These are phyloP conservation scores for Mycena kentingensis DNA, from an alignment of 768 basidiomycete species.

Conservation along the genomic window DNA sequence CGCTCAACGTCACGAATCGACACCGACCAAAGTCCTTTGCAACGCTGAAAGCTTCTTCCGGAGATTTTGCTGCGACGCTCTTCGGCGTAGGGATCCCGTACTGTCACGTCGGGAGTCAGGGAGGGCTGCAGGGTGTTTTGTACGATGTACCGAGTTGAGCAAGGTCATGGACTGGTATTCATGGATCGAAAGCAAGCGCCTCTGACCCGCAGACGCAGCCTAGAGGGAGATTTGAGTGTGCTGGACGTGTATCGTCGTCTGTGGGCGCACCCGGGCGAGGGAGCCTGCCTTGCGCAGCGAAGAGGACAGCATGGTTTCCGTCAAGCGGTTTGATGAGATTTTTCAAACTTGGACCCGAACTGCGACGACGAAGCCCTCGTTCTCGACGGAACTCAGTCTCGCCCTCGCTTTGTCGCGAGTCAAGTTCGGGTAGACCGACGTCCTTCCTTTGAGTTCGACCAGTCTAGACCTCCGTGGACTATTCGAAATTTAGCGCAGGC, in stretches of 20 bases:
- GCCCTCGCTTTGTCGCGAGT: slow-evolving; percentile 73
- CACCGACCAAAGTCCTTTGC: slow-evolving; percentile 84
- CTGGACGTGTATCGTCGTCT: neutral
- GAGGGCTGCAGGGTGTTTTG: neutral
- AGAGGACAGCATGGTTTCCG: slow-evolving; percentile 25
- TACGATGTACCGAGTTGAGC: slow-evolving; percentile 77
- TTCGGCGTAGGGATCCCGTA: slow-evolving; percentile 96
- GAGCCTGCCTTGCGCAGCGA: slow-evolving; percentile 65
- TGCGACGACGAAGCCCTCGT: slow-evolving; percentile 76
- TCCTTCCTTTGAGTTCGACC: slow-evolving; percentile 85
- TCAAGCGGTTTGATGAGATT: slow-evolving; percentile 12
- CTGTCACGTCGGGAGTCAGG: slow-evolving; percentile 41
- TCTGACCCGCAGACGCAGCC: slow-evolving; percentile 79
- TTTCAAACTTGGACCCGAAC: slow-evolving; percentile 51
- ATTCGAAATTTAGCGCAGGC: slow-evolving; percentile 84
- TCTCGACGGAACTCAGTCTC: slow-evolving; percentile 32
- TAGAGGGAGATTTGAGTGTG: slow-evolving; percentile 29
- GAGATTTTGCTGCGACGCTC: slow-evolving; percentile 81
- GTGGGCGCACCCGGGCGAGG: slow-evolving; percentile 60
- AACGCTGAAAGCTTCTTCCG: slow-evolving; percentile 86
- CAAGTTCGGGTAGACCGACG: slow-evolving; percentile 66
- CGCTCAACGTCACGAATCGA: slow-evolving; percentile 11
- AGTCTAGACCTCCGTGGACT: slow-evolving; percentile 52
- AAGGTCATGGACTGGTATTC: slow-evolving; percentile 97
- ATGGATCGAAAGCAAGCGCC: slow-evolving; percentile 92